Conservation (phyloP, 2,329 filamentous ascomycete genomes). For the Microcera coccophila region DNA sequence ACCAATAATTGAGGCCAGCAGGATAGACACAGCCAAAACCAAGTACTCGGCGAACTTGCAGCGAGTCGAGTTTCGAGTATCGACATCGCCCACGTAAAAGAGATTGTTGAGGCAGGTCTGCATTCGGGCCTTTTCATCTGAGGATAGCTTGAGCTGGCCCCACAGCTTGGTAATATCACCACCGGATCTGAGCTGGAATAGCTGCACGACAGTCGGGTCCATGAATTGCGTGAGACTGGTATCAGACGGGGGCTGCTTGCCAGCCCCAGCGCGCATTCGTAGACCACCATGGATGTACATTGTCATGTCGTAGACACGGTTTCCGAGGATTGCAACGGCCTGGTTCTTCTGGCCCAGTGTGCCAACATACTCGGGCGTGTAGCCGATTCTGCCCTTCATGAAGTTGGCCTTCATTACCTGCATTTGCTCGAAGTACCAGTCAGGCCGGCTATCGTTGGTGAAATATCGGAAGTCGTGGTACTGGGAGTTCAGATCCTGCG, state of each 20-base stretch:
- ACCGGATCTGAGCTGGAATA: slow-evolving; percentile 76
- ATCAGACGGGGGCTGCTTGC: slow-evolving; percentile 44
- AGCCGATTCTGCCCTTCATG: slow-evolving; percentile 84
- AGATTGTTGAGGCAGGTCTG: slow-evolving; percentile 83
- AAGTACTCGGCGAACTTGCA: slow-evolving; percentile 91
- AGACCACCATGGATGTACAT: slow-evolving; percentile 76
- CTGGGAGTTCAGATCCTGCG: slow-evolving; percentile 65
- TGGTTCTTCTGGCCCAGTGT: slow-evolving; percentile 61
- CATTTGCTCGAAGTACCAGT: slow-evolving; percentile 94
- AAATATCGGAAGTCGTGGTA: slow-evolving; percentile 93
- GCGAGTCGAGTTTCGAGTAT: slow-evolving; percentile 79
- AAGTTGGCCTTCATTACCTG: slow-evolving; percentile 70
- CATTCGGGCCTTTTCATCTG: slow-evolving; percentile 62
- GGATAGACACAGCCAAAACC: slow-evolving; percentile 75
- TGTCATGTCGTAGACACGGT: slow-evolving; percentile 83
- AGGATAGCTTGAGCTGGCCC: slow-evolving; percentile 62
- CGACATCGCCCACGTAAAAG: slow-evolving; percentile 88
- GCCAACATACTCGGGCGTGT: slow-evolving; percentile 70
- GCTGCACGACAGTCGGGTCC: slow-evolving; percentile 64
- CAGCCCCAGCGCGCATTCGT: slow-evolving; percentile 53
- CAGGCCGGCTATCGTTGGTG: slow-evolving; percentile 74
- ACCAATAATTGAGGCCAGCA: slow-evolving; percentile 76
- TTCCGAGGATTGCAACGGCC: slow-evolving; percentile 73
- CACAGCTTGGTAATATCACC: slow-evolving; percentile 80
- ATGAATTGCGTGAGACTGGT: slow-evolving; percentile 71